phyloP scores from a whole-genome alignment of 352 stramenopile species.

The Globisporangium apiculatum region DNA sequence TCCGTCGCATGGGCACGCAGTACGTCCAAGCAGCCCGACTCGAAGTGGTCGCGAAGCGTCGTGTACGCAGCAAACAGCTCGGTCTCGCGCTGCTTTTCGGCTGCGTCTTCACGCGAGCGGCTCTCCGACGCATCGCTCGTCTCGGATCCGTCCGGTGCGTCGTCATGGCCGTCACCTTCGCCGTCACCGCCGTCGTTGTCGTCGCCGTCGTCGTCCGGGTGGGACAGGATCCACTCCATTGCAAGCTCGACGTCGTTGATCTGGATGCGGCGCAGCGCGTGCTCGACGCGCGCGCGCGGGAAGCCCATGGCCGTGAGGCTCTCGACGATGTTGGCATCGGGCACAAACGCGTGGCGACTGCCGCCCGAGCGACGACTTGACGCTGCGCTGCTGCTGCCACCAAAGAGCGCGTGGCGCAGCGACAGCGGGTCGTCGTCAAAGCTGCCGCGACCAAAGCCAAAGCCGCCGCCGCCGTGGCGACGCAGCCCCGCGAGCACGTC shows the following conservation, averaged over 20 bases:
- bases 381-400: conserved; percentile 6
- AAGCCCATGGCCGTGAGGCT: conserved; percentile 96
- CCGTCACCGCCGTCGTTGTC: conserved; percentile 23
- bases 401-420: conserved; percentile 47
- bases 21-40: conserved; percentile 60
- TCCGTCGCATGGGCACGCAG: conserved; percentile 33
- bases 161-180: conserved; percentile 16
- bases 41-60: conserved; percentile 48
- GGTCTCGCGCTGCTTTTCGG: conserved; percentile 34
- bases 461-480: conserved; percentile 25
- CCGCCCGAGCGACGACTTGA: conserved; percentile 7
- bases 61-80: conserved; percentile 45
- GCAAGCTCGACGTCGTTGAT: conserved; percentile 92
- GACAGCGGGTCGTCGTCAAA: conserved; percentile 37
- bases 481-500: conserved; percentile 20
- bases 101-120: conserved; percentile 7
- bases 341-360: conserved; percentile 68
- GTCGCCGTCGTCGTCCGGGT: conserved; percentile 73
- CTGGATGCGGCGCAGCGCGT: conserved; percentile 84
- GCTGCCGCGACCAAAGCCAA: conserved; percentile 28
- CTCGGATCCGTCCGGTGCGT: conserved; percentile 10
- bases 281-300: conserved; percentile 78
- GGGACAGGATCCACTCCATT: conserved; percentile 94
- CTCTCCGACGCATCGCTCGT: background rate
- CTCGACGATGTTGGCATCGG: conserved; percentile 88